These are phyloP conservation scores for Neonectria hederae DNA, from an alignment of 2,329 filamentous ascomycete species.

Conservation along the genomic window DNA sequence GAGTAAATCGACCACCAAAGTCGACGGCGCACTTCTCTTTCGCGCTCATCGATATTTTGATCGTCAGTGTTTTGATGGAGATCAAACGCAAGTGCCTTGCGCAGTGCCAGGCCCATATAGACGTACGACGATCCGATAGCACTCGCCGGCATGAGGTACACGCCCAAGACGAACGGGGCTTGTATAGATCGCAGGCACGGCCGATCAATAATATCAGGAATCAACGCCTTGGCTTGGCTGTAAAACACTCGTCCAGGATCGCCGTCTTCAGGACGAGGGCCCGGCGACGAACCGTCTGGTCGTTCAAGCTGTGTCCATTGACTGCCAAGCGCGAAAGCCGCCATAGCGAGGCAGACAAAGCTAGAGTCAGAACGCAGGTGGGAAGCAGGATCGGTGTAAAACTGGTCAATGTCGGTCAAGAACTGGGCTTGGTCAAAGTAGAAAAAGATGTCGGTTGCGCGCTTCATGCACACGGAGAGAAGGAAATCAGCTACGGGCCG, in stretches of 20 bases:
- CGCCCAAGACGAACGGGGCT: conserved; percentile 46
- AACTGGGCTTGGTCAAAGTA: conserved; percentile 44
- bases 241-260: conserved; percentile 47
- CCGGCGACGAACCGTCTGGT: conserved; percentile 24
- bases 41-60: conserved; percentile 29
- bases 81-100: conserved; percentile 43
- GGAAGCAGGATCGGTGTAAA: conserved; percentile 37
- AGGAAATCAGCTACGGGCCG: conserved; percentile 42
- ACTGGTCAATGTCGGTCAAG: conserved; percentile 36
- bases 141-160: conserved; percentile 48
- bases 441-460: conserved; percentile 43
- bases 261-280: conserved; percentile 6
- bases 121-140: conserved; percentile 48
- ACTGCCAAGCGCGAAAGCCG: conserved; percentile 45
- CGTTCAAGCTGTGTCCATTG: conserved; percentile 47
- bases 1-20: conserved; percentile 47
- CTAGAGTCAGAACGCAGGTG: conserved; percentile 34
- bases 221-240: conserved; percentile 40
- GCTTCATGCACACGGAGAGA: conserved; percentile 42
- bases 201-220: conserved; percentile 48
- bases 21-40: conserved; percentile 36
- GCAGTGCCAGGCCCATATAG: conserved; percentile 44
- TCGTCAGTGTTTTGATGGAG: conserved; percentile 43
- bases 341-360: conserved; percentile 42
- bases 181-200: conserved; percentile 46